phyloP scores from a whole-genome alignment of 2,329 filamentous ascomycete genomes.

The Arthrobotrys sphaeroides region DNA sequence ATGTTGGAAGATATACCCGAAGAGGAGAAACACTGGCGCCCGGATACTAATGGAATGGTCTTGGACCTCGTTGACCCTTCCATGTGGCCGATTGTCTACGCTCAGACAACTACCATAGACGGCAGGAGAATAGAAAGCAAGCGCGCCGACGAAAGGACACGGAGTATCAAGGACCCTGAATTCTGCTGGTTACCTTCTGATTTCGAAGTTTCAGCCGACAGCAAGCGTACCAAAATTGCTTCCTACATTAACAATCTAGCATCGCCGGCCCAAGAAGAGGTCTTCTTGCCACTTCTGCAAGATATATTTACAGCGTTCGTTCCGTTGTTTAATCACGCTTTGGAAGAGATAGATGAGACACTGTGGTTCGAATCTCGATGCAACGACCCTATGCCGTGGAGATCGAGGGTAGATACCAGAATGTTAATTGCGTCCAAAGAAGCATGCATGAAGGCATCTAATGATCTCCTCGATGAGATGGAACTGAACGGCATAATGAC shows the following conservation, averaged over 20 bases:
- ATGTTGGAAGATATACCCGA: slow-evolving; percentile 66
- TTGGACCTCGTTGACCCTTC: not conserved
- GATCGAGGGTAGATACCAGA: not conserved
- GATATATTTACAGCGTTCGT: slow-evolving; percentile 1
- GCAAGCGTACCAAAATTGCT: not conserved
- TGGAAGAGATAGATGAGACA: not conserved
- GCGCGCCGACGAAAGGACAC: not conserved
- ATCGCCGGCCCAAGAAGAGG: not conserved
- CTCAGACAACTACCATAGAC: not conserved
- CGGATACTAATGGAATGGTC: slow-evolving; percentile 65
- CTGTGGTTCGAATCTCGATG: not conserved
- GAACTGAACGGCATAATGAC: not conserved
- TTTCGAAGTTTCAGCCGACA: slow-evolving; percentile 6
- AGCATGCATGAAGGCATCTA: not conserved
- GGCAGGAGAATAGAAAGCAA: not conserved
- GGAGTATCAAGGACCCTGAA: not conserved
- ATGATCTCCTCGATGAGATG: not conserved
- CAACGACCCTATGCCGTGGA: not conserved
- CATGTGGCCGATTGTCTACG: not conserved
- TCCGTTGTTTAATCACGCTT: slow-evolving; percentile 20
- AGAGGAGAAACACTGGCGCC: slow-evolving; percentile 69
- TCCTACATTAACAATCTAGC: slow-evolving; percentile 25
- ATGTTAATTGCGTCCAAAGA: not conserved
- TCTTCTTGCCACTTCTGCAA: slow-evolving; percentile 1
- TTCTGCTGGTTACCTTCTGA: slow-evolving; percentile 11